phyloP scores from a whole-genome alignment of 2,329 filamentous ascomycete genomes.

The Cladophialophora yegresii region DNA sequence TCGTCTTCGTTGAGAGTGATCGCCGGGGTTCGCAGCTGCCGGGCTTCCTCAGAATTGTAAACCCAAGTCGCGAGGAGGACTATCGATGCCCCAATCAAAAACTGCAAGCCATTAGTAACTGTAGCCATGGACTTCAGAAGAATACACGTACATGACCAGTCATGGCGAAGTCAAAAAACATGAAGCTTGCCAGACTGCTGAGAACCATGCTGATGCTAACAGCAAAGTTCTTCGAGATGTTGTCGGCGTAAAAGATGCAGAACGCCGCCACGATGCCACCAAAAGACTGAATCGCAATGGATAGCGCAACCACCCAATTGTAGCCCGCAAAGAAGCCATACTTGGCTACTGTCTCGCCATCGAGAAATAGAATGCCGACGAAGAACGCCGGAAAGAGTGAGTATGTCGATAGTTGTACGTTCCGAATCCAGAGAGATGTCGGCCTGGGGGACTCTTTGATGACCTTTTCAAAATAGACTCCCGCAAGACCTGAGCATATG shows the following conservation, averaged over 20 bases:
- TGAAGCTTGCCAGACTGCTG: constrained; percentile 80
- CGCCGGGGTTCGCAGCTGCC: constrained; percentile 58
- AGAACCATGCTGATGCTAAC: constrained; percentile 89
- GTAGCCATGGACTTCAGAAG: neutral
- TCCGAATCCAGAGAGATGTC: constrained; percentile 87
- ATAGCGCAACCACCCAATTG: constrained; percentile 85
- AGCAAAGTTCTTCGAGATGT: constrained; percentile 91
- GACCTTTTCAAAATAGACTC: constrained; percentile 73
- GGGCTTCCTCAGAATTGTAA: constrained; percentile 66
- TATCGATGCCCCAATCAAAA: constrained; percentile 73
- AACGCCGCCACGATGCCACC: constrained; percentile 83
- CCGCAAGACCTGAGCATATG: constrained; percentile 77
- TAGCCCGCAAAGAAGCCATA: constrained; percentile 94
- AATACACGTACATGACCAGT: constrained; percentile 66
- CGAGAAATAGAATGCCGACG: constrained; percentile 81
- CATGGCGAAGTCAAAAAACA: constrained; percentile 78
- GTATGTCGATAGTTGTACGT: constrained; percentile 92
- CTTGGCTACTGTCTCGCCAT: constrained; percentile 78
- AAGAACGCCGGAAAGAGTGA: constrained; percentile 87
- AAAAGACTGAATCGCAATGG: constrained; percentile 77
- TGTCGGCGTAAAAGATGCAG: constrained; percentile 80
- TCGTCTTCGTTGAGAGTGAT: constrained; percentile 69
- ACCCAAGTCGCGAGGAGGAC: constrained; percentile 83
- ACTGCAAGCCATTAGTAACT: constrained; percentile 56
- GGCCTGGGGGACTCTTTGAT: constrained; percentile 77